Evolutionary conservation across 257 asterid species (phyloP).

Genomic region (Avicennia marina): DNA sequence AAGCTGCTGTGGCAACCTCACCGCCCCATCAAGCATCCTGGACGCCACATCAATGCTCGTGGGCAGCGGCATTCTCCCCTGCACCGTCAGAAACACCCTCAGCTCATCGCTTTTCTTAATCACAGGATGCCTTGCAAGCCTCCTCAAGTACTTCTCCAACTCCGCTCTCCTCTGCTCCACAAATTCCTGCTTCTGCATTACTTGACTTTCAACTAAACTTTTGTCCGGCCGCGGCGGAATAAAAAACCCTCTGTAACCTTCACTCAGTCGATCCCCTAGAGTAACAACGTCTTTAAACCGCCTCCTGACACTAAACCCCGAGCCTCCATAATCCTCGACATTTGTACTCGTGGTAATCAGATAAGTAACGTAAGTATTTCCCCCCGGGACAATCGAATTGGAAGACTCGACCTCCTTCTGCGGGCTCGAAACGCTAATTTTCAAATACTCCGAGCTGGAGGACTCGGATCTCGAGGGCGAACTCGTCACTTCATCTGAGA

Average conservation of each 20-base stretch:
- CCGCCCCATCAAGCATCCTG: slow-evolving; percentile 93
- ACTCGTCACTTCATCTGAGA: slow-evolving; percentile 27
- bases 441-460: slow-evolving; percentile 51
- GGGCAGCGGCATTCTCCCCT: slow-evolving; percentile 79
- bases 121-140: slow-evolving; percentile 76
- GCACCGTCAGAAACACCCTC: slow-evolving; percentile 83
- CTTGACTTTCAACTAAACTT: slow-evolving; percentile 91
- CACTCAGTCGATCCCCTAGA: slow-evolving; percentile 74
- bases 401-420: slow-evolving; percentile 75
- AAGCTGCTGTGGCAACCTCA: slow-evolving; percentile 83
- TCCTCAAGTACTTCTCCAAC: slow-evolving; percentile 77
- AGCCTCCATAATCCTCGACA: slow-evolving; percentile 51
- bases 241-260: slow-evolving; percentile 71
- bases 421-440: slow-evolving; percentile 73
- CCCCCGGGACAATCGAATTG: slow-evolving; percentile 81
- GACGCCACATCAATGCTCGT: slow-evolving; percentile 70
- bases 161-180: slow-evolving; percentile 94
- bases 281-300: slow-evolving; percentile 86
- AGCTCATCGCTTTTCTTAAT: slow-evolving; percentile 78
- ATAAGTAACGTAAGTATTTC: slow-evolving; percentile 63
- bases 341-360: slow-evolving; percentile 74
- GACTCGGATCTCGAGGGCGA: slow-evolving; percentile 35
- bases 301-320: slow-evolving; percentile 67
- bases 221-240: slow-evolving; percentile 94
- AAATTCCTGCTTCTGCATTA: slow-evolving; percentile 96